Conservation (phyloP, 164 flowering plant species). For the Annona squamosa region DNA sequence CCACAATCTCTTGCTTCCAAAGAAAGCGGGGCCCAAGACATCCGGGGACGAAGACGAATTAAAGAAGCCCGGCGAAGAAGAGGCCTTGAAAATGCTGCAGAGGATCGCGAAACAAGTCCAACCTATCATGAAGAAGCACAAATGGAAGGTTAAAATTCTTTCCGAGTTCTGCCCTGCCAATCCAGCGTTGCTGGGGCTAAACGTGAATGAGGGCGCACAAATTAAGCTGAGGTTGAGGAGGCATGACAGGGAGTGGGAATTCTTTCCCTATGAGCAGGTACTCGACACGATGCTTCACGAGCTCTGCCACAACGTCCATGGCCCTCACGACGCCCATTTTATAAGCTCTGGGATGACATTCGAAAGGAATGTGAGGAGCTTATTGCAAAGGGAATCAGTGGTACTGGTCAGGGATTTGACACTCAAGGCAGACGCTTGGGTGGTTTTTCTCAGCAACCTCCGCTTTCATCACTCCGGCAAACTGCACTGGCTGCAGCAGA, state of each 20-base stretch:
- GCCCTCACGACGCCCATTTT: conserved; percentile 92
- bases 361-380: conserved; percentile 96
- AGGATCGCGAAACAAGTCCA: conserved; percentile 84
- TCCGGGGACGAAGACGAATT: too few relatives aligned
- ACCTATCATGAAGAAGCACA: conserved; percentile 81
- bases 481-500: conserved; percentile 75
- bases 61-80: conserved; percentile 57
- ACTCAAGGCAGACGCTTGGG: conserved; percentile 80
- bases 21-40: too few relatives aligned
- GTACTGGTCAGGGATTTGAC: conserved; percentile 85
- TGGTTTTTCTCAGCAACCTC: conserved; percentile 65
- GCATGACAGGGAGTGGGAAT: conserved; percentile 64
- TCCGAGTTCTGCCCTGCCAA: conserved; percentile 87
- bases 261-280: conserved; percentile 64
- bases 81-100: conserved; percentile 61
- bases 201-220: conserved; percentile 70
- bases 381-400: conserved; percentile 67
- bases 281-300: conserved; percentile 98
- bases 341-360: conserved; percentile 91
- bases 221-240: conserved; percentile 77
- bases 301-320: conserved; percentile 83
- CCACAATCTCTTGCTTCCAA: too few relatives aligned
- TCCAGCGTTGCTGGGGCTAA: conserved; percentile 64
- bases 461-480: conserved; percentile 60
- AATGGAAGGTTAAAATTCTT: conserved; percentile 87